phyloP scores from a whole-genome alignment of 371 early-diverging fungal species.

The Mucor ambiguus region DNA sequence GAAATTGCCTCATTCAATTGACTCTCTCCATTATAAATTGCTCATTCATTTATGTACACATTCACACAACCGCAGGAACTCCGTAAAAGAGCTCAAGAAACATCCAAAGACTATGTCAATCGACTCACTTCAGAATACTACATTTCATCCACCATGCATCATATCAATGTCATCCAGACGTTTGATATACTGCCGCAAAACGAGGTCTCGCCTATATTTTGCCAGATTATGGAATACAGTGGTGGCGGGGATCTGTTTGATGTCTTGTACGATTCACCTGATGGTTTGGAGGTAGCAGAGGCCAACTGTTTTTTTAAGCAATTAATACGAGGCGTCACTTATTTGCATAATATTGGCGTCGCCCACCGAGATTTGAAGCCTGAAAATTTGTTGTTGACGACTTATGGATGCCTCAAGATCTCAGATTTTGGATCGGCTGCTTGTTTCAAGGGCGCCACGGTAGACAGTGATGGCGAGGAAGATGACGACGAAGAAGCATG shows the following conservation, averaged over 20 bases:
- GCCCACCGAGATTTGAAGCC: constrained; percentile 62
- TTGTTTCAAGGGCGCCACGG: constrained; percentile 49
- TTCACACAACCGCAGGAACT: constrained; percentile 56
- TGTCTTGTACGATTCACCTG: constrained; percentile 48
- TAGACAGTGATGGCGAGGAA: constrained; percentile 21
- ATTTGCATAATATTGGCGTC: constrained; percentile 68
- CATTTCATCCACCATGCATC: constrained; percentile 62
- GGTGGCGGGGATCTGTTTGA: constrained; percentile 67
- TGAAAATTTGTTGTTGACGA: constrained; percentile 78
- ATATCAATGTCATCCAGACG: constrained; percentile 67
- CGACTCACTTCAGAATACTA: constrained; percentile 68
- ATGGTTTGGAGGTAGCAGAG: constrained; percentile 43
- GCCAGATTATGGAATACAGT: constrained; percentile 76
- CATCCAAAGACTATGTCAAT: constrained; percentile 62
- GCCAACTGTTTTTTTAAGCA: constrained; percentile 64
- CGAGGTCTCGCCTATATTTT: constrained; percentile 57
- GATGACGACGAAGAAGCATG: constrained; percentile 34
- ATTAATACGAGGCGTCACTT: constrained; percentile 65
- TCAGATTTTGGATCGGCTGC: constrained; percentile 83
- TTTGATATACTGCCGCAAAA: constrained; percentile 64
- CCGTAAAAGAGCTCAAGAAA: constrained; percentile 56
- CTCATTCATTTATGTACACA: neutral
- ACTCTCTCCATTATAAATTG: neutral
- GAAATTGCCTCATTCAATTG: neutral
- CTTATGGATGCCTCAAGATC: constrained; percentile 82